Base-by-base conservation (phyloP, 2,329 filamentous ascomycete species). In the Xylaria polymorpha region DNA sequence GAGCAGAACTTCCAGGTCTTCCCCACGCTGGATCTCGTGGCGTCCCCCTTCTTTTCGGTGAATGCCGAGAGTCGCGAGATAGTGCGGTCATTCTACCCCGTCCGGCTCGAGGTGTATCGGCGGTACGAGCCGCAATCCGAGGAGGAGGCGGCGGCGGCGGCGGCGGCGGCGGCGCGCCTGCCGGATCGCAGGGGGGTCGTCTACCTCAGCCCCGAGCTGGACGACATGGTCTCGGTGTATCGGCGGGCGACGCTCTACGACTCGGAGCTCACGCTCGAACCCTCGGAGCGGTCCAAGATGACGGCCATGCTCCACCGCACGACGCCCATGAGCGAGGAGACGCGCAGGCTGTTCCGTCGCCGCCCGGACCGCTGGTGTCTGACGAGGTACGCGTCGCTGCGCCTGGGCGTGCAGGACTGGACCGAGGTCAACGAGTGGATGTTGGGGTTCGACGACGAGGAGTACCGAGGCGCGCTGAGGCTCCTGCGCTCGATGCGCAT, bases 31-130 rank as follows among this genome's bases (percentile, higher is more conserved):
- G 58, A 66, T 41, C 68, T 70, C 32, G 64, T 65, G 29, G 53
- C 70, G 0, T 58, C 65, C 7, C 64, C 70, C 20, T 53, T 72
- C 15, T 61, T 71, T 10, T 59, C 61, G 6, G 67, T 70, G 29
- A 70, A 70, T n/a, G 14, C 14, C n/a, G 67, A 71, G 64, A 71
- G 67, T 14, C 67, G 70, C 39, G 67, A 71, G 46, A 43, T 25
- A 0, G 64, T 61, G 20, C 43, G 15, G 39, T 29, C 64, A 10
- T 62, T 70, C 51, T 71, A 71, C 29, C 37, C 46, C 14, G 51
- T 71, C 1, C 60, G 64, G 14, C 60, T 71, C 14, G 60, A 64
- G 20, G 67, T 71, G n/a, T 69, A 67, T 35, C 67, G 67, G 4
- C 57, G 64, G 15, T 56, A 56, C 53, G 53, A 56, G 35, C 46